phyloP scores from a whole-genome alignment of 345 rosid species.

The Alliaria petiolata region DNA sequence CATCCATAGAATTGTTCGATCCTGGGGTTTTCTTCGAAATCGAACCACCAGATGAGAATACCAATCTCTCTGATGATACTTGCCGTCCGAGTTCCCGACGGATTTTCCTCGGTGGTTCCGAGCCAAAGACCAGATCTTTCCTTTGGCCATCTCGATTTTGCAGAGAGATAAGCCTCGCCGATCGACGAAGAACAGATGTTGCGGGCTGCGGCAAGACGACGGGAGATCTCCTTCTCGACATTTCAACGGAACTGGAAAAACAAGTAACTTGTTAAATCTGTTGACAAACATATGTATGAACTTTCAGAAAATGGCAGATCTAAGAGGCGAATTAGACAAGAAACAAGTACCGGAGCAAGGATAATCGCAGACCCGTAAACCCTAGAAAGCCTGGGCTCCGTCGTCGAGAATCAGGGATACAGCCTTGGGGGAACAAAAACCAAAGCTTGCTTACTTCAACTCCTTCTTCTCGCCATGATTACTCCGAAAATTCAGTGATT shows the following conservation, averaged over 20 bases:
- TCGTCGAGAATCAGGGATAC: background rate
- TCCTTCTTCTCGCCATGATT: background rate
- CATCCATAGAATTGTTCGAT: background rate
- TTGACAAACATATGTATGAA: too few species aligned
- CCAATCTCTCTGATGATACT: constrained; percentile 1
- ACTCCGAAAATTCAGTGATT: background rate
- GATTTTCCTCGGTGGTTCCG: constrained; percentile 18
- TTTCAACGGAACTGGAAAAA: constrained; percentile 23
- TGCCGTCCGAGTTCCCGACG: background rate
- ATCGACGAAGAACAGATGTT: constrained; percentile 34
- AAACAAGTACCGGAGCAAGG: background rate
- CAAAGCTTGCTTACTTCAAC: background rate
- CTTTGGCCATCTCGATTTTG: background rate
- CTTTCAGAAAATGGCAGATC: background rate
- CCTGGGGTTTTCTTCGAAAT: too few species aligned
- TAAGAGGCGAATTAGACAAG: background rate
- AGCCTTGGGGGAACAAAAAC: background rate
- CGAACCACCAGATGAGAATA: background rate
- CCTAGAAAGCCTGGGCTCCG: background rate
- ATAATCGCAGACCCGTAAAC: constrained; percentile 7
- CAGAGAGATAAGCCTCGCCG: constrained; percentile 37
- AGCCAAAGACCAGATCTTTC: background rate
- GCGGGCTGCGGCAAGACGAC: constrained; percentile 16
- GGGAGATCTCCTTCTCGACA: constrained; percentile 37
- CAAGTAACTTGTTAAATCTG: background rate